phyloP scores from a whole-genome alignment of 2,329 filamentous ascomycete genomes.

The Penicillium sp. region DNA sequence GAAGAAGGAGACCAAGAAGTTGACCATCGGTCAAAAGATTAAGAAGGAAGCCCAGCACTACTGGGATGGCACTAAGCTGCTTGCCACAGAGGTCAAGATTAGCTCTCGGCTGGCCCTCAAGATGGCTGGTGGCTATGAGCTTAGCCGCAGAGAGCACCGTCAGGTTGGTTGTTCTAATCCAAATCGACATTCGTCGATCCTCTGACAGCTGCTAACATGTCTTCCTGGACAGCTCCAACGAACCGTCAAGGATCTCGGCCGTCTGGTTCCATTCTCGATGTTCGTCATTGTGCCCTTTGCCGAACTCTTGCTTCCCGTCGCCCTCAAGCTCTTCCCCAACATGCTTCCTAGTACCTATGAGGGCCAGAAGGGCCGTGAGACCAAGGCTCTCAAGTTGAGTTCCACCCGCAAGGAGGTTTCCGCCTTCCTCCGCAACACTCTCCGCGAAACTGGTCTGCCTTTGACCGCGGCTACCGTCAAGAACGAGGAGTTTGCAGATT shows the following conservation, averaged over 20 bases:
- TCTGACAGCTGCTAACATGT: conserved; percentile 11
- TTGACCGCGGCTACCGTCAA: conserved; percentile 81
- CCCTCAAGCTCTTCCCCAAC: conserved; percentile 94
- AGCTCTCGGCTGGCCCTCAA: conserved; percentile 89
- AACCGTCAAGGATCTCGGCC: conserved; percentile 90
- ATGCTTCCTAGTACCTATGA: conserved; percentile 97
- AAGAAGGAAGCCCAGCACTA: conserved; percentile 95
- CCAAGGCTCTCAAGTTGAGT: conserved; percentile 78
- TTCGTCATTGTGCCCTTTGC: conserved; percentile 97
- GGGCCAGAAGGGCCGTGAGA: conserved; percentile 84
- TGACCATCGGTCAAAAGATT: conserved; percentile 87
- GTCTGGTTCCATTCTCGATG: conserved; percentile 91
- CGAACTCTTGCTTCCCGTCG: conserved; percentile 86
- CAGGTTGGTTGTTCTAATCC: conserved; percentile 55
- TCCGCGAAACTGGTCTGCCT: conserved; percentile 91
- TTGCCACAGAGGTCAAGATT: conserved; percentile 90
- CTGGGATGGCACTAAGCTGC: conserved; percentile 96
- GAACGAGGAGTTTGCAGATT: conserved; percentile 90
- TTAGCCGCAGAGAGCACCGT: conserved; percentile 88
- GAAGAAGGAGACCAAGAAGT: conserved; percentile 77
- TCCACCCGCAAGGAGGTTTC: conserved; percentile 93
- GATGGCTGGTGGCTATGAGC: conserved; percentile 97
- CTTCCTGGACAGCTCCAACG: conserved; percentile 64
- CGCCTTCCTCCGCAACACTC: conserved; percentile 80
- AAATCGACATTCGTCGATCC: not conserved